phyloP scores from a whole-genome alignment of 2,329 filamentous ascomycete species.

The Aspergillus tanneri region DNA sequence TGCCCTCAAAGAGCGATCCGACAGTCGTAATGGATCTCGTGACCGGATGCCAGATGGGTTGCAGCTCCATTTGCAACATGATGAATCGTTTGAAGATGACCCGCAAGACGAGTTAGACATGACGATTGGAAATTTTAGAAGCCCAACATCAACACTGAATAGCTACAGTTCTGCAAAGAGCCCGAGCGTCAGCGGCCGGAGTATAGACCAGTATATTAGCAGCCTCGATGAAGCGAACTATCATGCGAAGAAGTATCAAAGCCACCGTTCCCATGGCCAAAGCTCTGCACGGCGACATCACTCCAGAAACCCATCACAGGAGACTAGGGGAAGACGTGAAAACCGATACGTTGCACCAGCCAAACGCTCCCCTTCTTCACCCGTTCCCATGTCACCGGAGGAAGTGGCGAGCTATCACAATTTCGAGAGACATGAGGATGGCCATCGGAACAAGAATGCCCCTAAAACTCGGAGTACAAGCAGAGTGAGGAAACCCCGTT shows the following conservation, averaged over 20 bases:
- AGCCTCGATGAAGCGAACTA: slow-evolving; percentile 76
- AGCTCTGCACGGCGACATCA: slow-evolving; percentile 48
- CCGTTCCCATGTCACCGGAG: slow-evolving; percentile 90
- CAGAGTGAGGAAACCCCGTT: slow-evolving; percentile 52
- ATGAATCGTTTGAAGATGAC: slow-evolving; percentile 52
- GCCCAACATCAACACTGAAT: slow-evolving; percentile 39
- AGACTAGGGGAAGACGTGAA: slow-evolving; percentile 63
- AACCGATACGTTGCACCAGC: slow-evolving; percentile 69
- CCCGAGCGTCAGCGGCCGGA: slow-evolving; percentile 61
- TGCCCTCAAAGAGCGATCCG: slow-evolving; percentile 59
- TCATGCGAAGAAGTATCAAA: slow-evolving; percentile 54
- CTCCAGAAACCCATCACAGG: slow-evolving; percentile 64
- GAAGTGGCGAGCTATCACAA: slow-evolving; percentile 58
- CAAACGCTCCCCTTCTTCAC: slow-evolving; percentile 87
- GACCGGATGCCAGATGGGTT: slow-evolving; percentile 77
- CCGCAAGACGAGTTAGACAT: slow-evolving; percentile 54
- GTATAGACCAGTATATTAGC: slow-evolving; percentile 80
- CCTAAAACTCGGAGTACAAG: slow-evolving; percentile 44
- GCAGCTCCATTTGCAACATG: slow-evolving; percentile 59
- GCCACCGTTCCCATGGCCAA: slow-evolving; percentile 49
- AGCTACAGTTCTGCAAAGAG: slow-evolving; percentile 55
- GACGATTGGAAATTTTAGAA: slow-evolving; percentile 45
- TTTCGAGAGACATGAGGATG: slow-evolving; percentile 50
- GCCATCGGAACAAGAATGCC: slow-evolving; percentile 44
- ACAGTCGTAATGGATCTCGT: slow-evolving; percentile 61